Base-by-base conservation (phyloP, 2,329 filamentous ascomycete species). In the Trichophyton equinum region DNA sequence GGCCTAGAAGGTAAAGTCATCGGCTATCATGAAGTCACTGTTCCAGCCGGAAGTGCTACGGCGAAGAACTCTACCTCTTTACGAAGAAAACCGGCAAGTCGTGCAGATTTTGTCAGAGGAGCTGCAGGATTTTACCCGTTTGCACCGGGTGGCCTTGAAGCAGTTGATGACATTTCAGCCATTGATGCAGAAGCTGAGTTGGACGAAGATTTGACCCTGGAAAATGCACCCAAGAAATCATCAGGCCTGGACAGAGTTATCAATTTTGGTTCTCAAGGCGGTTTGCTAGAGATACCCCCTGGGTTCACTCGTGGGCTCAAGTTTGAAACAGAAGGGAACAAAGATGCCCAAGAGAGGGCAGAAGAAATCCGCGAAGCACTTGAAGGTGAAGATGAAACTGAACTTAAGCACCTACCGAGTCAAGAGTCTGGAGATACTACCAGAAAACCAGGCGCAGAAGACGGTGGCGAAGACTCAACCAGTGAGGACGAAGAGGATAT, bases 1-100 rank as follows among this genome's bases (percentile, higher is more conserved):
- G 94, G 94, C 4, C 81, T 97, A 13, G 91, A 97, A 74, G 94
- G 94, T 22, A 83, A 87, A 59, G 92, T 99, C 25, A 95, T 89
- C 7, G 91, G 91, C 58, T 97, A 99, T 74, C 88, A 86, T 70
- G 94, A 96, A 72, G 89, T 97, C 58, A 96, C 94, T 0, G 85
- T 97, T 7, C 90, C 92, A 4, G 89, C 89, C 38, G 88, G 85
- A 68, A 95, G 88, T 68, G 89, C 88, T 15, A 96, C 89, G 15
- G 92, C 91, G 56, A 99, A 96, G 76, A 96, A 95, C 70, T 96
- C 91, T 2, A 97, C 91, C 0, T 96, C 91, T 4, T 79, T 96
- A 46, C 78, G 88, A 15, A 83, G 94, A 53, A 95, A 95, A 70
- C 92, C 92, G 2, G 92, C 89, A 13, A 86, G 85, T 61, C 83